Conservation (phyloP, 2,329 filamentous ascomycete species). For the Pseudofabraea citricarpa region DNA sequence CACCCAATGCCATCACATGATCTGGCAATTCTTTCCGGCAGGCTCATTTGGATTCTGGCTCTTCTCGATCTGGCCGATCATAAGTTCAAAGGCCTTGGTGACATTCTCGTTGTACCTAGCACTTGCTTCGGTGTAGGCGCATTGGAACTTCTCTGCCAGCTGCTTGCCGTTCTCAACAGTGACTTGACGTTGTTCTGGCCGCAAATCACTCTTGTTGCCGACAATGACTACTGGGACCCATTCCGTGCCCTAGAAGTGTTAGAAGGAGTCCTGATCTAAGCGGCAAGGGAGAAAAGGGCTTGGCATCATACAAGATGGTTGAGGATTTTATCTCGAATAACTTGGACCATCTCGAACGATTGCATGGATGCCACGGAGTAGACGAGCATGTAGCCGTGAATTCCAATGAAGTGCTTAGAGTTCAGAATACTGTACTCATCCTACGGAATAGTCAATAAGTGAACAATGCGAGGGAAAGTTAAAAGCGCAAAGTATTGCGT, state of each 20-base stretch:
- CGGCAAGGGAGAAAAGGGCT: neutral
- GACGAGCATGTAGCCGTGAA: constrained; percentile 97
- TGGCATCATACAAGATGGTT: constrained; percentile 73
- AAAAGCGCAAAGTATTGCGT: constrained; percentile 25
- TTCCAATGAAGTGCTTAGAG: constrained; percentile 98
- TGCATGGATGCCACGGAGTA: constrained; percentile 95
- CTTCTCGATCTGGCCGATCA: constrained; percentile 94
- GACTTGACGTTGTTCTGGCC: constrained; percentile 90
- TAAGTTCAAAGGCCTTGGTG: constrained; percentile 82
- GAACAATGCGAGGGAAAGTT: constrained; percentile 4
- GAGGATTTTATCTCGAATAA: constrained; percentile 94
- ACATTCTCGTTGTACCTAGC: constrained; percentile 95
- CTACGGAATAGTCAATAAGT: constrained; percentile 36
- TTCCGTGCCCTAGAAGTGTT: constrained; percentile 67
- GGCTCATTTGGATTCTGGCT: constrained; percentile 85
- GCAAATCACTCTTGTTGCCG: constrained; percentile 93
- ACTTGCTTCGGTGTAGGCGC: constrained; percentile 91
- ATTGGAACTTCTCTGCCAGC: constrained; percentile 80
- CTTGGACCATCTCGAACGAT: constrained; percentile 95
- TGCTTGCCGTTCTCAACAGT: constrained; percentile 78
- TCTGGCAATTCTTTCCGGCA: constrained; percentile 65
- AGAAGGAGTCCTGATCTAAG: constrained; percentile 1
- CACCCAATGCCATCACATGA: constrained; percentile 61
- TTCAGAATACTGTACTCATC: constrained; percentile 99
- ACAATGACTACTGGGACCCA: constrained; percentile 91